Evolutionary conservation across 2,329 filamentous ascomycete genomes (phyloP).

Genomic region (Fusarium sp.): DNA sequence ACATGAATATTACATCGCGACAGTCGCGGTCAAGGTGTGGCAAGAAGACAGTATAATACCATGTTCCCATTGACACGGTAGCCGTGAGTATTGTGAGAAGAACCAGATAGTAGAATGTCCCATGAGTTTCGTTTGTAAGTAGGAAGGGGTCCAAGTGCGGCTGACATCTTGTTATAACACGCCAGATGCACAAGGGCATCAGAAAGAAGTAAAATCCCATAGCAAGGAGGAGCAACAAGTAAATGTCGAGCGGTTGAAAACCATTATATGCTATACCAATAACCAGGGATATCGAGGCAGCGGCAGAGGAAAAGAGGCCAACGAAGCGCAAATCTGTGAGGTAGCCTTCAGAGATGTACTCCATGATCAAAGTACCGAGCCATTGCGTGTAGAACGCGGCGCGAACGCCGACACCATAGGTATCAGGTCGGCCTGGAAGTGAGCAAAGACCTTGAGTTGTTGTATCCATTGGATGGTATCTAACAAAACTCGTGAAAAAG

Average conservation of each 20-base stretch:
- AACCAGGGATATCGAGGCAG: conserved; percentile 45
- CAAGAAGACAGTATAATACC: conserved; percentile 48
- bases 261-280: conserved; percentile 36
- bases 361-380: conserved; percentile 49
- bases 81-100: conserved; percentile 44
- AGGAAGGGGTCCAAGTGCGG: conserved; percentile 47
- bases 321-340: conserved; percentile 48
- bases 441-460: conserved; percentile 38
- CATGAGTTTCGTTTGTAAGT: conserved; percentile 43
- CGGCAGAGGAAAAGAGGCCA: conserved; percentile 48
- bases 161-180: conserved; percentile 47
- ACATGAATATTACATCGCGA: conserved; percentile 49
- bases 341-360: conserved; percentile 46
- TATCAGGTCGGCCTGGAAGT: conserved; percentile 43
- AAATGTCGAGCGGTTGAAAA: conserved; percentile 48
- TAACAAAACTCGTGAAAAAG: neutral
- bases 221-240: conserved; percentile 48
- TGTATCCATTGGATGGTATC: neutral
- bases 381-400: conserved; percentile 52
- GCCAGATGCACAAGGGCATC: conserved; percentile 51
- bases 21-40: conserved; percentile 42
- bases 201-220: conserved; percentile 48
- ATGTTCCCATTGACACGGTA: conserved; percentile 47
- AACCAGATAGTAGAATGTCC: conserved; percentile 42
- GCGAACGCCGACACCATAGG: conserved; percentile 53